Conservation (phyloP, 2,329 filamentous ascomycete species). For the Pseudogymnoascus sp. region DNA sequence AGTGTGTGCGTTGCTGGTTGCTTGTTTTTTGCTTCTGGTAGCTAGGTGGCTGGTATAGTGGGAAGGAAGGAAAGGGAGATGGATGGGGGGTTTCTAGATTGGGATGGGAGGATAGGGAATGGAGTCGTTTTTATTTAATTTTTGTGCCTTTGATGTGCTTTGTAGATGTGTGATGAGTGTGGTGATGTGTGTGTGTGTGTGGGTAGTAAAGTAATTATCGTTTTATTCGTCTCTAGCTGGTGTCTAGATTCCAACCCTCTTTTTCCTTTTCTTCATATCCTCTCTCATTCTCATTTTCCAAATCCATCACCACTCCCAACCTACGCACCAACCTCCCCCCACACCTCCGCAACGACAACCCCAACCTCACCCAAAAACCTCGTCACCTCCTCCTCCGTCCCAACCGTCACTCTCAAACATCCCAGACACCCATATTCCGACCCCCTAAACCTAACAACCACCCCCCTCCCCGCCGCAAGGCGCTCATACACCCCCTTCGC, state of each 20-base stretch:
- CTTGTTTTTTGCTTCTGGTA: neutral
- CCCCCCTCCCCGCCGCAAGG: slow-evolving; percentile 77
- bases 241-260: neutral
- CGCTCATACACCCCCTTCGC: slow-evolving; percentile 77
- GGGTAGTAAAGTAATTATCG: neutral
- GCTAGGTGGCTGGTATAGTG: neutral
- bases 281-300: neutral
- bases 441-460: slow-evolving; percentile 88
- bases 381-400: slow-evolving; percentile 79
- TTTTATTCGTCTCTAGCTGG: neutral
- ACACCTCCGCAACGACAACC: slow-evolving; percentile 22
- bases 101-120: neutral
- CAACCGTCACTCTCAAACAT: slow-evolving; percentile 85
- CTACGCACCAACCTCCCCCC: slow-evolving; percentile 6
- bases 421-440: slow-evolving; percentile 86
- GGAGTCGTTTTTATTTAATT: neutral
- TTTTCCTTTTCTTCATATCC: neutral
- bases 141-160: neutral
- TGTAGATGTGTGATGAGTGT: neutral
- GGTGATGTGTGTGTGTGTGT: neutral
- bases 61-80: neutral
- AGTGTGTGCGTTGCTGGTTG: neutral
- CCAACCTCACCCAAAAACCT: slow-evolving; percentile 66
- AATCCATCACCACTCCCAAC: neutral
- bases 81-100: neutral